phyloP scores from a whole-genome alignment of 208 protist genomes.

The Leishmania mexicana region DNA sequence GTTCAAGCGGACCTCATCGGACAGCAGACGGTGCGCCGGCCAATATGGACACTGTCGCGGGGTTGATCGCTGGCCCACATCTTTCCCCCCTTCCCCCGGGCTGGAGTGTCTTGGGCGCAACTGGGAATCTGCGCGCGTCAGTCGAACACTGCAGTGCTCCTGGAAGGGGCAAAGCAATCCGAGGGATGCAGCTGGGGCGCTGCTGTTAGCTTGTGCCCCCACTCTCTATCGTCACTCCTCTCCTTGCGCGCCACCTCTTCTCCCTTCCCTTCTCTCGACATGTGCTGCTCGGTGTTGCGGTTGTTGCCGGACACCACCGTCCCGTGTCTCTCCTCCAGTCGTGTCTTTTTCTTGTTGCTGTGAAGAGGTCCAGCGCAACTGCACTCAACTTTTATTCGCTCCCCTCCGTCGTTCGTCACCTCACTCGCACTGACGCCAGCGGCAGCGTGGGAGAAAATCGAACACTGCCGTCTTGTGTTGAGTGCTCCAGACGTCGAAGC shows the following conservation, averaged over 20 bases:
- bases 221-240: background rate
- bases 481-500: background rate
- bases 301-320: background rate
- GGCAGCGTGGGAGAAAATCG: background rate
- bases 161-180: background rate
- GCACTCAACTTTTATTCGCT: background rate
- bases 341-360: background rate
- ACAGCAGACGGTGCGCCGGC: background rate
- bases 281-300: background rate
- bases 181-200: background rate
- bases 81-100: background rate
- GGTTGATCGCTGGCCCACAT: background rate
- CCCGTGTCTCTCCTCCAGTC: background rate
- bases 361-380: background rate
- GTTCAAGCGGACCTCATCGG: background rate
- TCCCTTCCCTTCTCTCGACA: background rate
- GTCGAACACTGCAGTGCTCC: background rate
- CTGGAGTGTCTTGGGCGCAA: background rate
- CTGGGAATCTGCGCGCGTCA: background rate
- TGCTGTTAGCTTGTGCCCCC: background rate
- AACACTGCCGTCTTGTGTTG: background rate
- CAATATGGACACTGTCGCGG: background rate
- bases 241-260: background rate
- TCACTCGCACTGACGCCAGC: background rate
- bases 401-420: background rate